Percentiles rank a stretch among this genome's conserved stretches.
Evolutionary conservation across 2,329 filamentous ascomycete species (phyloP).

Genomic region (Aspergillus quadricinctus): DNA sequence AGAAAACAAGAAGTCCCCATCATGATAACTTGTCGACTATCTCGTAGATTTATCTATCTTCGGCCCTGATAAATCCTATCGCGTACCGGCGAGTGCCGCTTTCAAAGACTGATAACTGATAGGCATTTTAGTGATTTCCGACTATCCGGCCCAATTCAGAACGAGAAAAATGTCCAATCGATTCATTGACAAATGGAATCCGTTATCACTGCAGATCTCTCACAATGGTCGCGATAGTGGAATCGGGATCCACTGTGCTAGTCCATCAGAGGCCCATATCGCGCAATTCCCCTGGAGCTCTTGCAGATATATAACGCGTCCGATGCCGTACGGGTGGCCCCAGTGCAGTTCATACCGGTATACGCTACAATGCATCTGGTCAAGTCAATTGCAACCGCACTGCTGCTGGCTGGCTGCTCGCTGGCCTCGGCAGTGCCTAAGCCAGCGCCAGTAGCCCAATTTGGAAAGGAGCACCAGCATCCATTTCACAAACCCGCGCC

Average conservation of each 20-base stretch:
- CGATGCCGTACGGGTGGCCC: background rate
- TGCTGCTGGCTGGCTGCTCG: slow-evolving; percentile 13
- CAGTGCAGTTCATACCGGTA: background rate
- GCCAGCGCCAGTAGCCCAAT: background rate
- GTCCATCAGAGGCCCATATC: background rate
- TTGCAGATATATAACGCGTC: background rate
- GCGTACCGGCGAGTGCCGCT: background rate
- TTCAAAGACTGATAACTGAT: background rate
- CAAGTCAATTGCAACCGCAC: slow-evolving; percentile 9
- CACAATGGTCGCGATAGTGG: background rate
- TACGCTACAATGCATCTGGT: slow-evolving; percentile 11
- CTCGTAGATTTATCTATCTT: too few species aligned
- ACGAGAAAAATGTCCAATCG: background rate
- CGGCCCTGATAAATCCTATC: background rate
- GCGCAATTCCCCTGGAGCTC: background rate
- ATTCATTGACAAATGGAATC: background rate
- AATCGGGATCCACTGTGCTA: background rate
- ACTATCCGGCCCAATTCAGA: background rate
- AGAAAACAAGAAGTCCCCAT: background rate
- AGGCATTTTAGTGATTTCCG: background rate
- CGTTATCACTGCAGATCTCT: slow-evolving; percentile 1
- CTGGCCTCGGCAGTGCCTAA: slow-evolving; percentile 5
- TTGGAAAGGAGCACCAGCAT: background rate
- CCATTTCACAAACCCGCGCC: slow-evolving; percentile 26
- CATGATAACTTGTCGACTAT: too few species aligned